Percentiles rank a stretch among this genome's conserved stretches.
phyloP scores from a whole-genome alignment of 1,139 yeast genomes.

The Eremothecium cymbalariae region DNA sequence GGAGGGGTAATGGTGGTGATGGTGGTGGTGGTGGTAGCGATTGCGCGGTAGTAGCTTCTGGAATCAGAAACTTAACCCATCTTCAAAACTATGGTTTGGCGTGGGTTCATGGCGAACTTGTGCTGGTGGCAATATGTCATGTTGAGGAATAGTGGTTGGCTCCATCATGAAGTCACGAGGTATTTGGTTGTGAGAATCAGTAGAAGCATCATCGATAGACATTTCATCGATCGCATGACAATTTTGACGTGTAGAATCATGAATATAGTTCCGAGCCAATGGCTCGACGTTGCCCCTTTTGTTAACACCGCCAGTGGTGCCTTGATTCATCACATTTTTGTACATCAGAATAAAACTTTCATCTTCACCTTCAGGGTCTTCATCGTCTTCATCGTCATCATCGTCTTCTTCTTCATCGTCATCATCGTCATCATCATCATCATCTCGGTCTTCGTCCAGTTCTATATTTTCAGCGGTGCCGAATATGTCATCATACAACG shows the following conservation, averaged over 20 bases:
- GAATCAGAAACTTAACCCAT: conserved; percentile 8
- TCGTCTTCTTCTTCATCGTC: conserved; percentile 4
- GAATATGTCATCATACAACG: conserved; percentile 7
- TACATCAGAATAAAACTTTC: conserved; percentile 6
- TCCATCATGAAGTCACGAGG: conserved; percentile 9
- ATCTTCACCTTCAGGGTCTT: conserved; percentile 5
- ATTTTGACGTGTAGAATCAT: conserved; percentile 3
- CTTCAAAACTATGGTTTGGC: conserved; percentile 9
- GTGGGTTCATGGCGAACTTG: conserved; percentile 6
- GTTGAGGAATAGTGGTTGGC: conserved; percentile 6
- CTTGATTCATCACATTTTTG: conserved; percentile 4
- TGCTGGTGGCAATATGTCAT: conserved; percentile 4
- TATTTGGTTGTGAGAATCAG: conserved; percentile 5
- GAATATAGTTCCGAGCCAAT: conserved; percentile 4
- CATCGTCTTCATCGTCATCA: conserved; percentile 10
- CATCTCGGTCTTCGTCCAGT: conserved; percentile 6
- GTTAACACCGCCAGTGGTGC: neutral
- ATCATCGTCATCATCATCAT: conserved; percentile 5
- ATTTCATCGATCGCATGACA: conserved; percentile 10
- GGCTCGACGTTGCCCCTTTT: conserved; percentile 3
- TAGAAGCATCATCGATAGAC: conserved; percentile 9
- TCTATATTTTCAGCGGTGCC: conserved; percentile 9
- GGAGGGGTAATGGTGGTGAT: too few relatives aligned
- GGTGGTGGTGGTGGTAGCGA: too few relatives aligned
- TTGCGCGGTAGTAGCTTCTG: too few relatives aligned